Conservation (phyloP, 2,329 filamentous ascomycete genomes). For the Claviceps fusiformis region DNA sequence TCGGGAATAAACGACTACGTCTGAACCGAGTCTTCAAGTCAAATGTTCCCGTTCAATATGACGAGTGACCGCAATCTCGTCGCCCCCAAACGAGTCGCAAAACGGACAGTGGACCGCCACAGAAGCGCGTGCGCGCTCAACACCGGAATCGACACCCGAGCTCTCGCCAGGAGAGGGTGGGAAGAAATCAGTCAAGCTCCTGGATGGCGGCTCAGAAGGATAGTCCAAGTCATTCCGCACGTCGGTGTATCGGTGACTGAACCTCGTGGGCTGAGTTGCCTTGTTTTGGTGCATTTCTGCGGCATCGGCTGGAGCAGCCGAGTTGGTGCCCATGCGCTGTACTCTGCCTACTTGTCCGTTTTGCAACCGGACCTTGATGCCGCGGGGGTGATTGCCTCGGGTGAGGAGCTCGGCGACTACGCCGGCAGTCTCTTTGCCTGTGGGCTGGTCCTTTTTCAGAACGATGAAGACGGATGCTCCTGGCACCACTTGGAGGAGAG, state of each 20-base stretch:
- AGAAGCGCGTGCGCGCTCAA: not conserved
- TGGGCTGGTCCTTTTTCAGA: slow-evolving; percentile 63
- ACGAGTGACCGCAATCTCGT: slow-evolving; percentile 52
- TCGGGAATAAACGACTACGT: not conserved
- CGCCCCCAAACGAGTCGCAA: slow-evolving; percentile 52
- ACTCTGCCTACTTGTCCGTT: slow-evolving; percentile 64
- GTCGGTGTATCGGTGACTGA: slow-evolving; percentile 21
- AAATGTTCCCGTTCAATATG: slow-evolving; percentile 39
- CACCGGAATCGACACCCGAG: slow-evolving; percentile 6
- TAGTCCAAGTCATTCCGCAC: slow-evolving; percentile 23
- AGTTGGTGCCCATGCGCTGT: slow-evolving; percentile 39
- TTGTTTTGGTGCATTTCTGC: not conserved
- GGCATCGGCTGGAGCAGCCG: slow-evolving; percentile 1
- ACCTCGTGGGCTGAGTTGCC: slow-evolving; percentile 10
- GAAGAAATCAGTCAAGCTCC: slow-evolving; percentile 32
- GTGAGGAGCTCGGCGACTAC: slow-evolving; percentile 56
- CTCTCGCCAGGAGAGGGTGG: slow-evolving; percentile 24
- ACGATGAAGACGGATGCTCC: slow-evolving; percentile 59
- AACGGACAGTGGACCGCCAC: slow-evolving; percentile 42
- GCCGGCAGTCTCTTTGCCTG: slow-evolving; percentile 56
- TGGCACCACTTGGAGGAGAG: slow-evolving; percentile 36
- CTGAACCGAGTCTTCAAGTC: slow-evolving; percentile 1
- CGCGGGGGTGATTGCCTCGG: slow-evolving; percentile 58
- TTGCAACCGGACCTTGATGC: slow-evolving; percentile 62
- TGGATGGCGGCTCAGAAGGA: slow-evolving; percentile 24